Conservation (phyloP, 495 filamentous ascomycete species). For the Tuber brumale region DNA sequence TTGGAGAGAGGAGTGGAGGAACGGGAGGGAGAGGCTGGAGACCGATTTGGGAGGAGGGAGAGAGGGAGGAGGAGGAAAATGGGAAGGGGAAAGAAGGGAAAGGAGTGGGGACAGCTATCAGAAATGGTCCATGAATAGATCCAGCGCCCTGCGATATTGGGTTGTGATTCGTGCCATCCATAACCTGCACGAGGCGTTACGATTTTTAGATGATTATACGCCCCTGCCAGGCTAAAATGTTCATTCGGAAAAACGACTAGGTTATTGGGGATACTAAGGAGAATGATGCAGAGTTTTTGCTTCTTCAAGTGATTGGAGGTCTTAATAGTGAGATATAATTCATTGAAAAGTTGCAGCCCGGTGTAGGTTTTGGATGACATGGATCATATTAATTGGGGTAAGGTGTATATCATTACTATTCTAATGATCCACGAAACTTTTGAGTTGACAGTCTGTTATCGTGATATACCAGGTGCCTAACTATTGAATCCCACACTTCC, state of each 20-base stretch:
- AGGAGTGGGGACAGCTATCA: neutral
- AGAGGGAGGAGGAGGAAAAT: neutral
- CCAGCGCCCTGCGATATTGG: neutral
- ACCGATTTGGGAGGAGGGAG: neutral
- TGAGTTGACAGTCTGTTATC: neutral
- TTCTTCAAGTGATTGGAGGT: no score
- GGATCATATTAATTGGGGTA: no score
- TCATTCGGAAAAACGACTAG: no score
- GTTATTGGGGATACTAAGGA: no score
- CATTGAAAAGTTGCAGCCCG: no score
- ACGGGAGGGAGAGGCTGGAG: neutral
- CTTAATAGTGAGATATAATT: no score
- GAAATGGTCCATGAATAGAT: neutral
- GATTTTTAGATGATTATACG: no score
- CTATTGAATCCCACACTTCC: neutral
- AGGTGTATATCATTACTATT: neutral
- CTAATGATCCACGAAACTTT: neutral
- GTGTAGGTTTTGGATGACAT: no score
- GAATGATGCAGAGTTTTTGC: no score
- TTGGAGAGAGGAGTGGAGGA: neutral
- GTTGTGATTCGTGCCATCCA: neutral
- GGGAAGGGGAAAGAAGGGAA: neutral
- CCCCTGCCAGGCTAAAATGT: no score
- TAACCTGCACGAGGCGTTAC: no score
- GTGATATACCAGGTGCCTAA: neutral